phyloP scores from a whole-genome alignment of 2,329 filamentous ascomycete species.

The Hymenoscyphus occultus region DNA sequence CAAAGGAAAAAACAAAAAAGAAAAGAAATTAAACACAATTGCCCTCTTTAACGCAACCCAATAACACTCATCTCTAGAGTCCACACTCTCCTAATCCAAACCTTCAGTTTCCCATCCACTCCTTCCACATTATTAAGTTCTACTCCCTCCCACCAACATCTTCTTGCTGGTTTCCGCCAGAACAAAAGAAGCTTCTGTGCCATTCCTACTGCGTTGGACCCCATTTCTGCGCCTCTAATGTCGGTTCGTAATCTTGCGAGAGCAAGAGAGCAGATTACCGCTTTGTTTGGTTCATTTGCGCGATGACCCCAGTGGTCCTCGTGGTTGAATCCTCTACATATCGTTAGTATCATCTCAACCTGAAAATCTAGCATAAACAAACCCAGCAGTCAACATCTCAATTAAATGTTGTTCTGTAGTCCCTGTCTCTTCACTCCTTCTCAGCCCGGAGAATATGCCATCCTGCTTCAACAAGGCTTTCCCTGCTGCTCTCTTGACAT shows the following conservation, averaged over 20 bases:
- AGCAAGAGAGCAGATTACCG: slow-evolving; percentile 94
- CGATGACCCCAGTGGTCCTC: slow-evolving; percentile 95
- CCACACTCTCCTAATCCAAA: slow-evolving; percentile 98
- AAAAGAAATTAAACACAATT: background rate
- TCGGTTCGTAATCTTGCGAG: slow-evolving; percentile 90
- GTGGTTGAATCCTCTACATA: slow-evolving; percentile 83
- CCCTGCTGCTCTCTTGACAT: slow-evolving; percentile 90
- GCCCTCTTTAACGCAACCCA: slow-evolving; percentile 56
- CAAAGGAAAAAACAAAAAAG: background rate
- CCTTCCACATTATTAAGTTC: slow-evolving; percentile 87
- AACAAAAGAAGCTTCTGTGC: slow-evolving; percentile 96
- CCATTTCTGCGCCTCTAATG: slow-evolving; percentile 73
- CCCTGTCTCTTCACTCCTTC: slow-evolving; percentile 91
- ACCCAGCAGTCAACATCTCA: slow-evolving; percentile 99
- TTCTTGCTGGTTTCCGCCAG: slow-evolving; percentile 92
- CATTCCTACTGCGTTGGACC: slow-evolving; percentile 87
- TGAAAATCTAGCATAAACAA: slow-evolving; percentile 40
- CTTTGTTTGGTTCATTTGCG: slow-evolving; percentile 96
- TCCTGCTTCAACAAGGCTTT: slow-evolving; percentile 82
- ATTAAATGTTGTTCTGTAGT: slow-evolving; percentile 98
- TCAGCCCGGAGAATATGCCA: slow-evolving; percentile 92
- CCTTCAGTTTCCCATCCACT: slow-evolving; percentile 87
- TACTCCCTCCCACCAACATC: slow-evolving; percentile 99
- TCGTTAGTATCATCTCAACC: slow-evolving; percentile 18
- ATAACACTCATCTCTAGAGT: slow-evolving; percentile 98